phyloP scores from a whole-genome alignment of 306 rosid species.

The Dalbergia cochinchinensis region DNA sequence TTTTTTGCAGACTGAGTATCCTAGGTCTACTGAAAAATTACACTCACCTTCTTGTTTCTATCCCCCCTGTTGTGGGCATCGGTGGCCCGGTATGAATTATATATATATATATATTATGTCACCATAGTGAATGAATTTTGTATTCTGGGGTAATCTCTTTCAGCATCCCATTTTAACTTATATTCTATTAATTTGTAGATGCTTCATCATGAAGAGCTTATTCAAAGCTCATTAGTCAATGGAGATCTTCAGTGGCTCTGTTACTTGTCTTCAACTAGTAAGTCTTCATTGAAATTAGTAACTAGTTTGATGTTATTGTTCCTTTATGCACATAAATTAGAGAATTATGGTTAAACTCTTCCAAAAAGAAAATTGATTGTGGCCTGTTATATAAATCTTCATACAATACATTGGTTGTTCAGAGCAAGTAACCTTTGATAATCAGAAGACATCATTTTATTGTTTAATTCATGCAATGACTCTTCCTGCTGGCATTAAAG shows the following conservation, averaged over 20 bases:
- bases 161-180: conserved; percentile 4
- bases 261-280: conserved; percentile 91
- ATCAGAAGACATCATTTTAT: conserved; percentile 4
- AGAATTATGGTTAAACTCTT: not conserved
- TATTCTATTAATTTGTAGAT: conserved; percentile 55
- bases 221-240: conserved; percentile 59
- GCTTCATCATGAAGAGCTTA: conserved; percentile 72
- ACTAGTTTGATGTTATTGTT: conserved; percentile 1
- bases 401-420: not conserved
- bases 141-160: conserved; percentile 31
- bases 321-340: conserved; percentile 19
- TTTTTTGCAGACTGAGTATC: conserved; percentile 58
- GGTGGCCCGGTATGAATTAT: conserved; percentile 78
- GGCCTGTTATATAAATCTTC: conserved; percentile 18
- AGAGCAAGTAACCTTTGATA: conserved; percentile 1
- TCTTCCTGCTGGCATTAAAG: too few relatives aligned
- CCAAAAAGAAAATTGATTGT: not conserved
- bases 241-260: conserved; percentile 79
- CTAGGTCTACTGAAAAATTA: conserved; percentile 63
- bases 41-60: conserved; percentile 80
- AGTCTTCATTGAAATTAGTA: conserved; percentile 45
- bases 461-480: conserved; percentile 21
- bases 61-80: conserved; percentile 67
- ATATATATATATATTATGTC: not conserved
- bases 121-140: conserved; percentile 18